Conservation (phyloP, 306 rosid species). For the Pueraria montana region DNA sequence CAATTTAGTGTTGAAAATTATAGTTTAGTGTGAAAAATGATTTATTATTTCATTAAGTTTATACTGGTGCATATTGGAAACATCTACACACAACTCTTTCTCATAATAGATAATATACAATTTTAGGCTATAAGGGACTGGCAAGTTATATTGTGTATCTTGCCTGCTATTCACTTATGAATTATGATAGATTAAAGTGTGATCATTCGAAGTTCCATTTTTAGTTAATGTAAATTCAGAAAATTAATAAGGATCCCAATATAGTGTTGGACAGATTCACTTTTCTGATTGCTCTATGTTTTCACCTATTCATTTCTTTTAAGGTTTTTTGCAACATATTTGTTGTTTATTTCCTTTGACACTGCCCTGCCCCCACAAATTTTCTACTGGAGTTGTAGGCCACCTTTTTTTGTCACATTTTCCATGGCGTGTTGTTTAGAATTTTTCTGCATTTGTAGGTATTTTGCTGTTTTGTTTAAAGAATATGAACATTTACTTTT, state of each 20-base stretch:
- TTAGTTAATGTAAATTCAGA: conserved; percentile 12
- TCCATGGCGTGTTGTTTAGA: conserved; percentile 3
- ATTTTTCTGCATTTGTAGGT: conserved; percentile 15
- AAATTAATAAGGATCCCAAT: conserved; percentile 14
- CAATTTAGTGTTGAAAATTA: not conserved
- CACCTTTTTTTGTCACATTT: conserved; percentile 2
- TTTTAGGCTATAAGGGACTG: conserved; percentile 12
- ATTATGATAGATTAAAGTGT: conserved; percentile 24
- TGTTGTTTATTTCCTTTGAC: conserved; percentile 16
- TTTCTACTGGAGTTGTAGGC: conserved; percentile 22
- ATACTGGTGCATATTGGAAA: not conserved
- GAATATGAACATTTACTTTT: conserved; percentile 1
- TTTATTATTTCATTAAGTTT: conserved; percentile 12
- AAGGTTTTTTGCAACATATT: not conserved
- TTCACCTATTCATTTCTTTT: not conserved
- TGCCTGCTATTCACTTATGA: not conserved
- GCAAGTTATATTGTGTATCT: too few relatives aligned
- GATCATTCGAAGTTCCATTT: not conserved
- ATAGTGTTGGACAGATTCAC: conserved; percentile 15
- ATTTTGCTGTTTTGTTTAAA: conserved; percentile 3
- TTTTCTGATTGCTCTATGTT: conserved; percentile 7
- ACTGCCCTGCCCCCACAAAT: not conserved
- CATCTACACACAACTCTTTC: conserved; percentile 11
- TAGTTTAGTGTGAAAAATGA: not conserved
- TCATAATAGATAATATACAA: conserved; percentile 17